Evolutionary conservation across 495 filamentous ascomycete species (phyloP).

Genomic region (Physcia stellaris): DNA sequence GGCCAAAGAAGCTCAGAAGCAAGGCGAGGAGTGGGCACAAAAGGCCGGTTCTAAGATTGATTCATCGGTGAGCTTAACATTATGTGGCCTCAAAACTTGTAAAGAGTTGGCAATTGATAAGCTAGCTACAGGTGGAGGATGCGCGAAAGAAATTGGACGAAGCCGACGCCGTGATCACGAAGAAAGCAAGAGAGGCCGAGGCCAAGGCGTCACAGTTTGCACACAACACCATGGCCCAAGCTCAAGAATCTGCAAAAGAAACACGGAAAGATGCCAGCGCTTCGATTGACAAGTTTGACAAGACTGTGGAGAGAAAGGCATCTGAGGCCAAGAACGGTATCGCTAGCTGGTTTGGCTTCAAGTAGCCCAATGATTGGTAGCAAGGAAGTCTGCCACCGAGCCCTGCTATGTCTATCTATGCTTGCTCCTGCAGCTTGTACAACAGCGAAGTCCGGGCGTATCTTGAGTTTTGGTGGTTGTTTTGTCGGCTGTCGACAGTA

Average conservation of each 20-base stretch:
- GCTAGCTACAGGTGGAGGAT: constrained; percentile 39
- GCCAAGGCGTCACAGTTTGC: constrained; percentile 51
- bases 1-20: constrained; percentile 38
- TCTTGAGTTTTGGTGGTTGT: too few species aligned
- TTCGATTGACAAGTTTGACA: constrained; percentile 42
- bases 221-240: constrained; percentile 13
- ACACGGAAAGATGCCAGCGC: constrained; percentile 16
- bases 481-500: too few species aligned
- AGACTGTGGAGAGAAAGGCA: constrained; percentile 61
- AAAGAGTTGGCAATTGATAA: constrained; percentile 6
- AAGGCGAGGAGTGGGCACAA: constrained; percentile 33
- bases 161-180: constrained; percentile 11
- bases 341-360: constrained; percentile 65
- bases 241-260: constrained; percentile 24
- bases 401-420: too few species aligned
- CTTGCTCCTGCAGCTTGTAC: too few species aligned
- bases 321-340: constrained; percentile 65
- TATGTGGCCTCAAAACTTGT: too few species aligned
- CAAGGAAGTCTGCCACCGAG: too few species aligned
- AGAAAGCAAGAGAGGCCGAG: constrained; percentile 29
- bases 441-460: too few species aligned
- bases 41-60: constrained; percentile 42
- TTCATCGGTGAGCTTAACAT: constrained; percentile 33
- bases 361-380: too few species aligned
- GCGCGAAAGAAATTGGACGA: constrained; percentile 30